phyloP scores from a whole-genome alignment of 2,329 filamentous ascomycete genomes.

The Huntiella omanensis region DNA sequence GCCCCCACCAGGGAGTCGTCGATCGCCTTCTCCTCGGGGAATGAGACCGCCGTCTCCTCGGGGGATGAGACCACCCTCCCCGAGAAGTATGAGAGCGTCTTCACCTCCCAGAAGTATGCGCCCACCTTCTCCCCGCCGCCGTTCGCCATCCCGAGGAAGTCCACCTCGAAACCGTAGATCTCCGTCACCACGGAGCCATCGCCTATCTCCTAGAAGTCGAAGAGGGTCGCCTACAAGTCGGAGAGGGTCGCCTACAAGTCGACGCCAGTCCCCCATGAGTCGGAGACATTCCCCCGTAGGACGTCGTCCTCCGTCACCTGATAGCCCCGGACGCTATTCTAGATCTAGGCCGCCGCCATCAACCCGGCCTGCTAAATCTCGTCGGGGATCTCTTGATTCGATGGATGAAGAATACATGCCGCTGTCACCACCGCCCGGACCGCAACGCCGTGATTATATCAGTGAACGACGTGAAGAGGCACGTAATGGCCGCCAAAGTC shows the following conservation, averaged over 20 bases:
- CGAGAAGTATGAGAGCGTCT: background rate
- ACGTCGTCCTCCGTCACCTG: background rate
- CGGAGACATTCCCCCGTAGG: background rate
- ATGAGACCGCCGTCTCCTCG: background rate
- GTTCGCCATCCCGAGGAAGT: background rate
- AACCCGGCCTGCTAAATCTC: slow-evolving; percentile 1
- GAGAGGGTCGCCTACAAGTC: too few relatives aligned
- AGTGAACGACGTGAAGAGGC: slow-evolving; percentile 5
- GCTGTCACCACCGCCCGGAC: background rate
- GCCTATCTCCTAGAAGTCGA: background rate
- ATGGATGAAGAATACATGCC: slow-evolving; percentile 3
- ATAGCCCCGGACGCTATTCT: background rate
- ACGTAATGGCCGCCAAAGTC: background rate
- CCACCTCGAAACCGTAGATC: background rate
- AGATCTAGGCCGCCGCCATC: background rate
- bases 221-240: too few relatives aligned
- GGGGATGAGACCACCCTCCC: background rate
- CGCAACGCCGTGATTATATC: slow-evolving; percentile 4
- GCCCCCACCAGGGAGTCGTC: background rate
- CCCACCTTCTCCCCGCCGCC: background rate
- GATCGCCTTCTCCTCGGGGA: background rate
- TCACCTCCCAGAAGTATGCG: background rate
- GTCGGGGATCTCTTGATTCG: slow-evolving; percentile 7
- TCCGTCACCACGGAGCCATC: background rate
- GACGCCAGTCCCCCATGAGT: too few relatives aligned